Conservation (phyloP, 2,329 filamentous ascomycete genomes). For the Cladosporium sp. region DNA sequence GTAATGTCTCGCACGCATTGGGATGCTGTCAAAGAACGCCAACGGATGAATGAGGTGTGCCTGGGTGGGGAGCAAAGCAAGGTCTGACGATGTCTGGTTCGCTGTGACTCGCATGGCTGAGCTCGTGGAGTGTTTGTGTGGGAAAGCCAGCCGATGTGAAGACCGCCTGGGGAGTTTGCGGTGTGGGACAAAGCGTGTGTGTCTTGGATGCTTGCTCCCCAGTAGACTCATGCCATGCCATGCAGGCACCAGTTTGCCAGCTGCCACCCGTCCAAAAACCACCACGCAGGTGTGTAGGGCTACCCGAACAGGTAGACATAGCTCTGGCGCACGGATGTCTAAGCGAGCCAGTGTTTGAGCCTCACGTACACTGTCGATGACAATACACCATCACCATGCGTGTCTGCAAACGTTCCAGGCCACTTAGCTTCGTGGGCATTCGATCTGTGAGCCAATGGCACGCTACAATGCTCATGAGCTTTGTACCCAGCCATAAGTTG, state of each 20-base stretch:
- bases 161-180: conserved; percentile 22
- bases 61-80: neutral
- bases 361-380: neutral
- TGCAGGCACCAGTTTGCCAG: conserved; percentile 2
- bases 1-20: conserved; percentile 23
- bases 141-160: conserved; percentile 13
- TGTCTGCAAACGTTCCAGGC: conserved; percentile 1
- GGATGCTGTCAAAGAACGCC: conserved; percentile 16
- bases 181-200: conserved; percentile 27
- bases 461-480: neutral
- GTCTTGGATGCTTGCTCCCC: conserved; percentile 13
- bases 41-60: conserved; percentile 10
- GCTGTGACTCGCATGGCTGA: conserved; percentile 8
- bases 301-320: neutral
- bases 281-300: neutral
- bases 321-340: neutral
- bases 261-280: neutral
- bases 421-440: neutral
- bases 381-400: neutral
- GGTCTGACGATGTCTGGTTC: neutral
- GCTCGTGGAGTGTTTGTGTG: conserved; percentile 18
- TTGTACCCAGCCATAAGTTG: neutral
- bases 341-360: neutral
- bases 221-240: conserved; percentile 11
- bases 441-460: neutral